Evolutionary conservation across 169 alveolate species (phyloP), one percentile per base, ranked within the genome.

Genomic region (Babesia caballi): DNA sequence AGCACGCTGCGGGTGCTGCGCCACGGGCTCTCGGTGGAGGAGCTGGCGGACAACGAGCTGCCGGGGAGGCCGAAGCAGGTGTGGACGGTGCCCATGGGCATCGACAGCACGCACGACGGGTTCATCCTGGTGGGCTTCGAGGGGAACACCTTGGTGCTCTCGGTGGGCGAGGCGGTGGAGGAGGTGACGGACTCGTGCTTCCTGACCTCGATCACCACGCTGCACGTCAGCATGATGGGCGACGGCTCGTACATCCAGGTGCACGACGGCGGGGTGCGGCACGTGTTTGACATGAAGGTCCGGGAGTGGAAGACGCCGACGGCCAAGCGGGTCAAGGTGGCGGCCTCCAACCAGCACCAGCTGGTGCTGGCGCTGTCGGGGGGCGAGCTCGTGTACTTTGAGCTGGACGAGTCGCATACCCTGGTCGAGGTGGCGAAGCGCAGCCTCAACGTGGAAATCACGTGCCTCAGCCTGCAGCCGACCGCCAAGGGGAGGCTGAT

Each of bases 11-110:
- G 98, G 66, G 90, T 96, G 3, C 76, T 97, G 70, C 94, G 98
- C 67, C 98, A 96, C 67, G 99, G 99, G n/a, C 82, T 97, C 50
- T 91, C 94, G 52, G 96, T 96, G 36, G 96, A 93, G 76, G 98
- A 96, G 86, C 78, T 96, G 81, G 99, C 99, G 5, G 96, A 84
- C 66, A 89, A 94, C 54, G 96, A 93, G 70, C 91, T 98, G 54
- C 99, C 99, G 7, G 98, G 97, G 0, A 90, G 93, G 50, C 99
- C 99, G 14, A 84, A 93, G 51, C 97, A 95, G 35, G 95, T 98
- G 23, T 97, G 98, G 97, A 91, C 98, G 9, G 51, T 97, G 36
- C 95, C 94, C 76, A 90, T 90, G 63, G 86, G 88, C n/a, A 81
- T 70, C 42, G 83, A 84, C 33, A 71, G 88, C 54, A 85, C 73